Evolutionary conservation across 2,329 filamentous ascomycete genomes (phyloP).

Genomic region (Aureobasidium melanogenum): DNA sequence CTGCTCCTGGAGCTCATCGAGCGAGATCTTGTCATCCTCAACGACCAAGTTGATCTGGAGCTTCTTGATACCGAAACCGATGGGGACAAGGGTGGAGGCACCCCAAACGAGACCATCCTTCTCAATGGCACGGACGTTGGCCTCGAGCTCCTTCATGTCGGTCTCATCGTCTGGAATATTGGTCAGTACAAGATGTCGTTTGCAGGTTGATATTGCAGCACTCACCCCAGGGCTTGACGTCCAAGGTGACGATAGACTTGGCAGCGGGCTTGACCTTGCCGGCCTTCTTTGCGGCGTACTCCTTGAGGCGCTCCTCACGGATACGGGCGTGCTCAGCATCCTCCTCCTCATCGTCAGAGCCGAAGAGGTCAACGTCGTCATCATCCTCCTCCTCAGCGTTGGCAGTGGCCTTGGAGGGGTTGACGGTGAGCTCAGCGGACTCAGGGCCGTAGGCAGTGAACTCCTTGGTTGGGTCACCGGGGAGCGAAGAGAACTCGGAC

Average conservation of each 20-base stretch:
- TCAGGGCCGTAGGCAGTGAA: conserved; percentile 91
- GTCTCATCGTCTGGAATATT: conserved; percentile 70
- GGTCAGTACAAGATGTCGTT: conserved; percentile 17
- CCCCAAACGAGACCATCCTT: conserved; percentile 96
- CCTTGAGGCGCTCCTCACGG: conserved; percentile 81
- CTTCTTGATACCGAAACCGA: conserved; percentile 98
- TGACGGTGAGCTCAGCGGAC: conserved; percentile 63
- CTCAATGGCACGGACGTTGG: conserved; percentile 70
- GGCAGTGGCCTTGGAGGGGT: conserved; percentile 75
- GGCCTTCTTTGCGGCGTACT: conserved; percentile 96
- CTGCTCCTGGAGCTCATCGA: conserved; percentile 76
- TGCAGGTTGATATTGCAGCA: conserved; percentile 19
- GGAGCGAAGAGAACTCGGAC: conserved; percentile 82
- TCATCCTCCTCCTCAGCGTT: conserved; percentile 61
- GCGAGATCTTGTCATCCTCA: conserved; percentile 91
- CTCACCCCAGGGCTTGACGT: conserved; percentile 99
- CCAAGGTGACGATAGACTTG: conserved; percentile 92
- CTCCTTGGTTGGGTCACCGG: conserved; percentile 82
- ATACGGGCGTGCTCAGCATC: conserved; percentile 76
- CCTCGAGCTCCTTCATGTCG: conserved; percentile 75
- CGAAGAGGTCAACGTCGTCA: conserved; percentile 88
- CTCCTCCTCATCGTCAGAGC: conserved; percentile 87
- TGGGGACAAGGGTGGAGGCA: conserved; percentile 75
- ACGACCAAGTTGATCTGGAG: conserved; percentile 97
- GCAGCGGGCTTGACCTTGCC: conserved; percentile 83